phyloP scores from a whole-genome alignment of 2,329 filamentous ascomycete species.

The Phyllosticta paracitricarpa region DNA sequence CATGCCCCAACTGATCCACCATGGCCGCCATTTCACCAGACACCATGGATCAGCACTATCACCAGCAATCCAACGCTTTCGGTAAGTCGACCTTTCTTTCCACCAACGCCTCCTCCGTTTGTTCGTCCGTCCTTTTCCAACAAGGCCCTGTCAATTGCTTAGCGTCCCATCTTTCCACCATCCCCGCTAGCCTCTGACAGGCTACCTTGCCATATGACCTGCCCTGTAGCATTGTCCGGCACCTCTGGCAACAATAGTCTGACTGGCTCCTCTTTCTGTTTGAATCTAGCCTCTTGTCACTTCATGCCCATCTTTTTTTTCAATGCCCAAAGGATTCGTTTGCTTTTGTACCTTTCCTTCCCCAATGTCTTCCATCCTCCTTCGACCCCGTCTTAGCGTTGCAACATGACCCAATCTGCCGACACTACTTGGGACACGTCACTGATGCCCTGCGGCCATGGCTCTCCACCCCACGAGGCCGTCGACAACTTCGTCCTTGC shows the following conservation, averaged over 20 bases:
- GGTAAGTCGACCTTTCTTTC: not conserved
- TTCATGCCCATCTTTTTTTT: not conserved
- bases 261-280: not conserved
- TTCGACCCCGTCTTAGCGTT: not conserved
- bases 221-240: not conserved
- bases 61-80: slow-evolving; percentile 3
- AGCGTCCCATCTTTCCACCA: not conserved
- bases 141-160: not conserved
- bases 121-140: not conserved
- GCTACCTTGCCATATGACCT: not conserved
- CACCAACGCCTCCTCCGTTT: not conserved
- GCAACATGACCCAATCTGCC: not conserved
- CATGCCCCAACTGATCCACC: not conserved
- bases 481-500: not conserved
- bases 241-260: not conserved
- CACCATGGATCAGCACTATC: slow-evolving; percentile 3
- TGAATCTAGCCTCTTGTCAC: not conserved
- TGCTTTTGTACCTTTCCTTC: not conserved
- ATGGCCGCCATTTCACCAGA: slow-evolving; percentile 8
- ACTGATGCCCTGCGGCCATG: slow-evolving; percentile 2
- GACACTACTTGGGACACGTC: not conserved
- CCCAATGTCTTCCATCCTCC: not conserved
- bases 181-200: not conserved
- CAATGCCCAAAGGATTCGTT: not conserved
- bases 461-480: slow-evolving; percentile 1